Evolutionary conservation across 1,139 yeast species (phyloP), one percentile per base, ranked within the genome.

Genomic region (Debaryomyces sp.): DNA sequence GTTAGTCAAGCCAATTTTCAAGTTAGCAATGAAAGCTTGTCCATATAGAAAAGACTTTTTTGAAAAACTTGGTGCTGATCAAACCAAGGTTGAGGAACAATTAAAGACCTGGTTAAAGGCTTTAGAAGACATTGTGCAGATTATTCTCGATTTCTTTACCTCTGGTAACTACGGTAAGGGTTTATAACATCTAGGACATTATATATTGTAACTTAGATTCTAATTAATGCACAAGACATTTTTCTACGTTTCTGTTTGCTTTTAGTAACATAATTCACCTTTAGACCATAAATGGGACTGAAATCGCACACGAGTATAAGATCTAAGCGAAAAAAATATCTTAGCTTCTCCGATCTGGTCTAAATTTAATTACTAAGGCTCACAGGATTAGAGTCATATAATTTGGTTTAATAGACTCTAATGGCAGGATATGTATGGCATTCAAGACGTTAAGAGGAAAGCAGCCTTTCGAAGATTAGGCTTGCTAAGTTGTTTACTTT

Each of bases 11-110:
- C 96, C 96, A 24, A 82, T 90, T 51, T 91, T 90, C 80, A 89
- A 88, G 77, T 78, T 91, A 64, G 97, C 97, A 49, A 90, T 90
- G 97, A 89, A 89, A 69, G 96, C 96, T 1, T 89, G 96, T 69
- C 97, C 97, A 29, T 90, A 89, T 71, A 83, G 97, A 73, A 84
- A 84, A 67, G 96, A 85, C 62, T 89, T 90, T 63, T 90, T 89
- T 62, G 84, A 68, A 51, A 90, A 89, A 73, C 78, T 90, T 58
- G 96, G 96, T 45, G 70, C 75, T 23, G 89, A 85, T 64, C 86
- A 83, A 65, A 82, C 72, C 32, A 81, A 79, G 64, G 96, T 91
- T 23, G 60, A 68, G 45, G 74, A 70, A 54, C 92, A 89, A 70
- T 77, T 90, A 61, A 72, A 68, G 50, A 81, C 62, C 32, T 90